A percentile compares a stretch with the other conserved stretches of the same genome.
Evolutionary conservation across 192 early-diverging fungal species (phyloP).

Genomic region (Umbelopsis vinacea): DNA sequence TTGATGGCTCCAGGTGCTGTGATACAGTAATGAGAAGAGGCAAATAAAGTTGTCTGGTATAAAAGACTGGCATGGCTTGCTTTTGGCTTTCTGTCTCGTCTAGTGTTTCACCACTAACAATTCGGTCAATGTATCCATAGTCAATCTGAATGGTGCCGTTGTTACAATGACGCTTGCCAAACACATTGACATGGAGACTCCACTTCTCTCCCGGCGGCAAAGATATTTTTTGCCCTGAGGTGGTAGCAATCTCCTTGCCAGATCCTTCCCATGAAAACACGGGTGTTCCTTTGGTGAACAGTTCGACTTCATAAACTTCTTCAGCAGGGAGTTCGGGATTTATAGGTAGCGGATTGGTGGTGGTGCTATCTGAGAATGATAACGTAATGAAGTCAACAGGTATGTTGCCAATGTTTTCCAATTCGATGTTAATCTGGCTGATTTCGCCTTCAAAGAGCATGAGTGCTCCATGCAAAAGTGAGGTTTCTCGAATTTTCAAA

Average conservation of each 20-base stretch:
- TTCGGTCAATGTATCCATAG: slow-evolving; percentile 63
- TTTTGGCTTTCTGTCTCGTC: neutral
- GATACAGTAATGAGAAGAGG: slow-evolving; percentile 75
- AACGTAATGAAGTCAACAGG: slow-evolving; percentile 71
- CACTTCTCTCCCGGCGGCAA: slow-evolving; percentile 55
- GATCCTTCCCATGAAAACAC: slow-evolving; percentile 60
- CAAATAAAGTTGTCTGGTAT: slow-evolving; percentile 66
- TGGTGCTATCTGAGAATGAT: slow-evolving; percentile 60
- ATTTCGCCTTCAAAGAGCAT: slow-evolving; percentile 88
- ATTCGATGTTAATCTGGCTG: slow-evolving; percentile 59
- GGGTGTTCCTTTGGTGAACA: slow-evolving; percentile 58
- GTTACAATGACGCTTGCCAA: slow-evolving; percentile 71
- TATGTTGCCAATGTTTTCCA: slow-evolving; percentile 79
- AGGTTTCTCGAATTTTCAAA: slow-evolving; percentile 67
- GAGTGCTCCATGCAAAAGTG: slow-evolving; percentile 64
- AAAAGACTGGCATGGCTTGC: slow-evolving; percentile 46
- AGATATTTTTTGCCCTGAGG: slow-evolving; percentile 43
- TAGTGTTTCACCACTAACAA: slow-evolving; percentile 9
- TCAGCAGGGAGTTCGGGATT: slow-evolving; percentile 61
- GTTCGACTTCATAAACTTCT: slow-evolving; percentile 77
- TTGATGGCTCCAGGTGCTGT: slow-evolving; percentile 60
- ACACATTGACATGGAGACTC: slow-evolving; percentile 65
- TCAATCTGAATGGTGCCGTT: slow-evolving; percentile 73
- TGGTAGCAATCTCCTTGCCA: slow-evolving; percentile 26
- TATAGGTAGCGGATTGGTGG: slow-evolving; percentile 27